phyloP scores from a whole-genome alignment of 1,284 basidiomycete genomes.

The Ceratobasidium sp. region DNA sequence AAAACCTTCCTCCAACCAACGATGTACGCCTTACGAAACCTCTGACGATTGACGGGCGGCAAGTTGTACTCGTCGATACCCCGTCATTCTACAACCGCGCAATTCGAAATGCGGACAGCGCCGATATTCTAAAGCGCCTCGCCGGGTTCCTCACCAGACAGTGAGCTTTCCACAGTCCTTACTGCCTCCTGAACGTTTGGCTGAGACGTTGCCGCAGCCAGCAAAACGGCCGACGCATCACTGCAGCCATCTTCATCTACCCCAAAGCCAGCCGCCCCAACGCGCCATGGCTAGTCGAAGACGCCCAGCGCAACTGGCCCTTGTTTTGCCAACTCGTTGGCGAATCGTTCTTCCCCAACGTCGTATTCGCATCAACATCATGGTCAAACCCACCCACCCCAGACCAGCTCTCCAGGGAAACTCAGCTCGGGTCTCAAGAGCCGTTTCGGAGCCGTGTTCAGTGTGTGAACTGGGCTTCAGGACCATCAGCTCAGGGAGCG shows the following conservation, averaged over 20 bases:
- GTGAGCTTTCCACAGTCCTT: background rate
- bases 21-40: conserved; percentile 17
- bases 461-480: conserved; percentile 5
- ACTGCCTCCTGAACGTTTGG: too few relatives aligned
- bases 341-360: background rate
- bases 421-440: background rate
- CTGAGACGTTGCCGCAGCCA: too few relatives aligned
- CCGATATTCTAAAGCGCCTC: conserved; percentile 7
- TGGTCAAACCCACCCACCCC: background rate
- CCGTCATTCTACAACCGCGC: conserved; percentile 23
- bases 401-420: background rate
- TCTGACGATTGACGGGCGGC: background rate
- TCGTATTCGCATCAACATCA: background rate
- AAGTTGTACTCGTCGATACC: conserved; percentile 10
- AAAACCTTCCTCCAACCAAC: background rate
- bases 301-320: background rate
- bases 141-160: background rate
- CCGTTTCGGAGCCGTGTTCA: background rate
- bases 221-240: background rate
- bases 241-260: background rate
- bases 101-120: background rate
- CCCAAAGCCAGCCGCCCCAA: background rate
- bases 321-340: background rate
- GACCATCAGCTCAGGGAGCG: background rate
- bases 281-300: background rate